Evolutionary conservation across 2,329 filamentous ascomycete genomes (phyloP).

Genomic region (Exophiala sp.): DNA sequence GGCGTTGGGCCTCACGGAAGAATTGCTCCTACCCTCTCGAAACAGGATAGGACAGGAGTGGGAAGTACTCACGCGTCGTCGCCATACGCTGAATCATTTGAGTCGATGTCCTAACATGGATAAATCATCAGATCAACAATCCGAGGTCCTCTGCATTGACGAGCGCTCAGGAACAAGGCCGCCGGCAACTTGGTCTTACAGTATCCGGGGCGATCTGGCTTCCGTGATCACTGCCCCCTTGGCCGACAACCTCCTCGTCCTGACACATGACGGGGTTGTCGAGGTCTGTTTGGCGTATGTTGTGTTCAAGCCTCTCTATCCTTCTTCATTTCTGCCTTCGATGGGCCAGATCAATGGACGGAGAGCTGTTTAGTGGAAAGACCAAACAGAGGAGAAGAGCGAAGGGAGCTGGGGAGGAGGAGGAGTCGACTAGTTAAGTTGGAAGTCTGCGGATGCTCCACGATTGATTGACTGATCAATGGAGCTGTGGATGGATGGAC

Average conservation of each 20-base stretch:
- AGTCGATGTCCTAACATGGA: conserved; percentile 10
- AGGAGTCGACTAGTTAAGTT: too few species aligned
- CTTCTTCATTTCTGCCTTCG: too few species aligned
- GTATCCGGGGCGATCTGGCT: background rate
- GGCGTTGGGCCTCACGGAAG: too few species aligned
- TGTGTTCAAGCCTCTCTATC: too few species aligned
- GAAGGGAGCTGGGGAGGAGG: too few species aligned
- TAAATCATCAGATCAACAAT: background rate
- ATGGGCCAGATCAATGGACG: too few species aligned
- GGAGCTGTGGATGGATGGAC: too few species aligned
- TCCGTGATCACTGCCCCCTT: background rate
- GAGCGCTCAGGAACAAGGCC: background rate
- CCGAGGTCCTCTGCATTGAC: background rate
- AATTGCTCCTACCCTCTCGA: too few species aligned
- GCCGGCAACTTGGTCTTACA: background rate
- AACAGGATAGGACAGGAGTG: background rate
- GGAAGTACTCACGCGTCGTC: conserved; percentile 16
- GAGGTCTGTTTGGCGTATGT: background rate
- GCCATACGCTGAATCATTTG: conserved; percentile 19
- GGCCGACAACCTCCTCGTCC: background rate
- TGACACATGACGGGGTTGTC: background rate
- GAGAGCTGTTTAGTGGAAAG: too few species aligned
- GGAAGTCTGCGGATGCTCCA: too few species aligned
- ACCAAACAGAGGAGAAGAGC: too few species aligned
- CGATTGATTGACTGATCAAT: too few species aligned